A percentile compares a stretch with the other conserved stretches of the same genome.
These are phyloP conservation scores for Xylaria sp. DNA, from an alignment of 2,329 filamentous ascomycete species.

Conservation along the genomic window DNA sequence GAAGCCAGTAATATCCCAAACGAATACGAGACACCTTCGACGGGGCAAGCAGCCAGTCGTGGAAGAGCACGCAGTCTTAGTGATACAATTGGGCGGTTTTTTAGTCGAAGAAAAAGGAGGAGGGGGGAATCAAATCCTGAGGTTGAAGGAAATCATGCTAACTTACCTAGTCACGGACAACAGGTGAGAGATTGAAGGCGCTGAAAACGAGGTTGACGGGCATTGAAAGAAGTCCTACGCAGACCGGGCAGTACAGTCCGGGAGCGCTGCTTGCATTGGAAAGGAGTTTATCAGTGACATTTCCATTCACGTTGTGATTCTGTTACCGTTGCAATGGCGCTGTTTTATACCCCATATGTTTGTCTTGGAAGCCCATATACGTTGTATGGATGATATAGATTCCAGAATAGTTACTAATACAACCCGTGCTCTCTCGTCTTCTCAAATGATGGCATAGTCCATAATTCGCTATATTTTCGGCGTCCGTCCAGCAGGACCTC, in stretches of 20 bases:
- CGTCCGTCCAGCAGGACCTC: background rate
- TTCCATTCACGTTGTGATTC: slow-evolving; percentile 24
- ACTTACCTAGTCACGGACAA: slow-evolving; percentile 22
- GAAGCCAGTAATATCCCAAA: slow-evolving; percentile 41
- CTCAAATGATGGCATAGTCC: background rate
- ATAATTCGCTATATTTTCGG: background rate
- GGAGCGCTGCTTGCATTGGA: slow-evolving; percentile 45
- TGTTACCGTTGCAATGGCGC: slow-evolving; percentile 19
- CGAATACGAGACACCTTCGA: slow-evolving; percentile 36
- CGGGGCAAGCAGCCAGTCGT: slow-evolving; percentile 42
- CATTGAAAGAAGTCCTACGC: slow-evolving; percentile 15
- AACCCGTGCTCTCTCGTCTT: slow-evolving; percentile 4
- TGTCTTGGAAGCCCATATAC: slow-evolving; percentile 20
- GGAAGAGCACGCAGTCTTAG: slow-evolving; percentile 55
- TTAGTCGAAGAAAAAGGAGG: slow-evolving; percentile 49
- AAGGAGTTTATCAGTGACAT: slow-evolving; percentile 45
- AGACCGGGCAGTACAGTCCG: slow-evolving; percentile 4
- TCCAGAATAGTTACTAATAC: slow-evolving; percentile 31
- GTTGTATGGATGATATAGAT: slow-evolving; percentile 28
- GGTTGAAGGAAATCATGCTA: slow-evolving; percentile 34
- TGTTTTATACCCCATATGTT: slow-evolving; percentile 33
- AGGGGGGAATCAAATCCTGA: slow-evolving; percentile 47
- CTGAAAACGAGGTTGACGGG: slow-evolving; percentile 1
- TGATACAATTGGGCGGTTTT: slow-evolving; percentile 53
- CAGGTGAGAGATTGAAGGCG: slow-evolving; percentile 26